Evolutionary conservation across 1,139 yeast species (phyloP).

Genomic region (Yamadazyma triangularis): DNA sequence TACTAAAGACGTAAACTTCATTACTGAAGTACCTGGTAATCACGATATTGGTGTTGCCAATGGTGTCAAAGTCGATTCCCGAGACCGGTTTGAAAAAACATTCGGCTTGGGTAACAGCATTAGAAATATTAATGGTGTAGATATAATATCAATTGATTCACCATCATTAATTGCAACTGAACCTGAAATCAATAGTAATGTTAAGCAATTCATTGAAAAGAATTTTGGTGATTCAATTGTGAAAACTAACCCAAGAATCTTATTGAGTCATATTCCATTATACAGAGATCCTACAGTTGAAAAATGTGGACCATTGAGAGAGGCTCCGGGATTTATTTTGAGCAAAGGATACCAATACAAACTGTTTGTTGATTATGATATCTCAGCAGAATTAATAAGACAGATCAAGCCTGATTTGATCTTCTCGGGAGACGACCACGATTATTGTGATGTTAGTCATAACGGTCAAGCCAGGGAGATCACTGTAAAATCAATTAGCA

Average conservation of each 20-base stretch:
- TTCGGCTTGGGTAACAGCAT: conserved; percentile 41
- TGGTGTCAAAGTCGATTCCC: conserved; percentile 35
- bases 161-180: conserved; percentile 36
- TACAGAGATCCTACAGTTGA: conserved; percentile 28
- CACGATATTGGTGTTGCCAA: conserved; percentile 57
- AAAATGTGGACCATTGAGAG: conserved; percentile 46
- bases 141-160: conserved; percentile 43
- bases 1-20: conserved; percentile 21
- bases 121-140: conserved; percentile 32
- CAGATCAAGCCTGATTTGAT: conserved; percentile 37
- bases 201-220: conserved; percentile 27
- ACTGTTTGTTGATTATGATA: conserved; percentile 30
- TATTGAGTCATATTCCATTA: conserved; percentile 49
- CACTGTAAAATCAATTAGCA: conserved; percentile 52
- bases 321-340: conserved; percentile 21
- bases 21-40: conserved; percentile 46
- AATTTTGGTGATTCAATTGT: conserved; percentile 5
- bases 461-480: conserved; percentile 31
- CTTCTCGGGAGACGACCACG: conserved; percentile 53
- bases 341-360: conserved; percentile 49
- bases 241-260: conserved; percentile 27
- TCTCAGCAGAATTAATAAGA: conserved; percentile 24
- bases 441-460: conserved; percentile 49
- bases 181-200: conserved; percentile 20
- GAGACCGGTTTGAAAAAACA: conserved; percentile 30